A percentile compares a stretch with the other conserved stretches of the same genome.
Conservation (phyloP, 345 rosid species). For the Bretschneidera sinensis region DNA sequence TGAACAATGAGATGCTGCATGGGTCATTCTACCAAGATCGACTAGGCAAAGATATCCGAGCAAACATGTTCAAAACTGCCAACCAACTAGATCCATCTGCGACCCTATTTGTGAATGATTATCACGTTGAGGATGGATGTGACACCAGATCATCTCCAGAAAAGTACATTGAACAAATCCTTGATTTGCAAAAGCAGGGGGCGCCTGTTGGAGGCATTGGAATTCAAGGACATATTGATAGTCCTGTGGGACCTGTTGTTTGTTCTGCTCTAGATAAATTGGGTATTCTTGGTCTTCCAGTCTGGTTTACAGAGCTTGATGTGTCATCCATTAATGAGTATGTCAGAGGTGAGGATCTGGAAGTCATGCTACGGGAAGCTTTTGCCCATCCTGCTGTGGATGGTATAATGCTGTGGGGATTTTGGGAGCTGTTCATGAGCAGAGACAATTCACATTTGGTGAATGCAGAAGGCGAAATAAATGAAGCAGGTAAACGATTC, state of each 20-base stretch:
- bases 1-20: constrained; percentile 95
- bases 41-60: constrained; percentile 57
- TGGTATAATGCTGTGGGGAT: constrained; percentile 98
- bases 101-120: constrained; percentile 75
- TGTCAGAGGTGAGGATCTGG: constrained; percentile 89
- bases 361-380: constrained; percentile 90
- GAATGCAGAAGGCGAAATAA: constrained; percentile 84
- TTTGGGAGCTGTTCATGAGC: constrained; percentile 96
- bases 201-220: constrained; percentile 92
- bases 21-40: constrained; percentile 78
- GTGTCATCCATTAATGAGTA: constrained; percentile 75
- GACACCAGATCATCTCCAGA: constrained; percentile 75
- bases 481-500: constrained; percentile 72
- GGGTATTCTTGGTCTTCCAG: constrained; percentile 72
- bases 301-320: constrained; percentile 96
- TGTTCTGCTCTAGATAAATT: constrained; percentile 68
- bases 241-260: constrained; percentile 73
- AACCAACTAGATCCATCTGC: constrained; percentile 70
- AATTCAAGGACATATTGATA: constrained; percentile 86
- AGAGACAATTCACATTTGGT: constrained; percentile 72
- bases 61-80: constrained; percentile 68
- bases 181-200: constrained; percentile 64
- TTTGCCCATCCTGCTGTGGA: constrained; percentile 91
- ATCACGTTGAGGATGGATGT: constrained; percentile 81
- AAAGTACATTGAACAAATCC: constrained; percentile 68